Evolutionary conservation across 257 asterid genomes (phyloP).

Genomic region (Solanum neorickii): DNA sequence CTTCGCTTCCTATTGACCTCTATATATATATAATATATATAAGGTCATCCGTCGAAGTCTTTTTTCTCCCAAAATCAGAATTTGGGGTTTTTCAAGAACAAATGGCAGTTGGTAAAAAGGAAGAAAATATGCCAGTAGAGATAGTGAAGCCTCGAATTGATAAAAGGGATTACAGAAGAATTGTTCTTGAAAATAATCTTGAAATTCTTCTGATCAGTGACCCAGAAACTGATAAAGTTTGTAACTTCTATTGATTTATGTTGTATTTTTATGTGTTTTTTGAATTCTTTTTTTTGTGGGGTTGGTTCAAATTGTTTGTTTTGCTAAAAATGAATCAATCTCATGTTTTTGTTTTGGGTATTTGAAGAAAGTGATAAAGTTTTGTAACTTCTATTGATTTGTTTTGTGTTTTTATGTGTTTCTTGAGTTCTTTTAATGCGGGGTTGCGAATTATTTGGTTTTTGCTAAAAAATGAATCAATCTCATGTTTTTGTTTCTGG

Average conservation of each 20-base stretch:
- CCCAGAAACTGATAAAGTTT: constrained; percentile 89
- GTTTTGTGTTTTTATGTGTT: not conserved
- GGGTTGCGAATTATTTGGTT: not conserved
- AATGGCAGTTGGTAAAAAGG: constrained; percentile 40
- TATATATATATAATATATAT: not conserved
- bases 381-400: not conserved
- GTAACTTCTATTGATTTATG: not conserved
- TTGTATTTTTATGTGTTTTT: not conserved
- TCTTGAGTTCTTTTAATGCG: not conserved
- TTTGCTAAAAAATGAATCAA: not conserved
- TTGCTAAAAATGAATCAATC: not conserved
- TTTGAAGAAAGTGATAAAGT: not conserved
- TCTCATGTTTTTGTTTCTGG: not conserved
- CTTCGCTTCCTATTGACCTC: not conserved
- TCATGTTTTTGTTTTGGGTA: not conserved
- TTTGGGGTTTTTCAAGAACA: not conserved
- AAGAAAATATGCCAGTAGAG: constrained; percentile 25
- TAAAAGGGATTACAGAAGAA: constrained; percentile 60
- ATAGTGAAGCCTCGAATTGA: constrained; percentile 82
- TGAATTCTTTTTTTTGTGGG: not conserved
- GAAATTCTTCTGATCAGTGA: constrained; percentile 87
- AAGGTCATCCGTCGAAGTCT: not conserved
- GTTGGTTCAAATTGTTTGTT: not conserved
- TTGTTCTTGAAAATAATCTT: constrained; percentile 62
- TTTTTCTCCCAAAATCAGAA: not conserved